phyloP scores from a whole-genome alignment of 768 basidiomycete genomes.

The Sistotremastrum suecicum region DNA sequence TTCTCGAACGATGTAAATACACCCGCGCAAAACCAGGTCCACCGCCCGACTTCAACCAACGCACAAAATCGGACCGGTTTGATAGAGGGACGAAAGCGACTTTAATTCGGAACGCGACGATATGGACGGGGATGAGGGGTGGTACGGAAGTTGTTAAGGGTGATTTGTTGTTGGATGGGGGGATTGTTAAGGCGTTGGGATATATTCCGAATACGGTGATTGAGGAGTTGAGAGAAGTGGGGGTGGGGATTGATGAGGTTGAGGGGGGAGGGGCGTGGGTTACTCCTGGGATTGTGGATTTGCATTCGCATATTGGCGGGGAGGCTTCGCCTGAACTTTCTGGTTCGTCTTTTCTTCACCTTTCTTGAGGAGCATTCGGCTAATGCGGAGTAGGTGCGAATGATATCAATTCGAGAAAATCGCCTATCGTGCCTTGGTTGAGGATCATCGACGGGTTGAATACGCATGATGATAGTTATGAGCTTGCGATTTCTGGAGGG shows the following conservation, averaged over 20 bases:
- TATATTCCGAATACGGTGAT: slow-evolving; percentile 17
- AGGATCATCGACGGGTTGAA: slow-evolving; percentile 68
- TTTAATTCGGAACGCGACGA: slow-evolving; percentile 57
- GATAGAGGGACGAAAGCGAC: slow-evolving; percentile 46
- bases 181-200: slow-evolving; percentile 49
- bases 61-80: slow-evolving; percentile 51
- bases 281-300: slow-evolving; percentile 55
- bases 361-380: not conserved
- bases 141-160: slow-evolving; percentile 52
- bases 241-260: slow-evolving; percentile 30
- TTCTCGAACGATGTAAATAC: too few species aligned
- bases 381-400: slow-evolving; percentile 12
- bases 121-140: slow-evolving; percentile 70
- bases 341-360: slow-evolving; percentile 15
- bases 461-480: slow-evolving; percentile 64
- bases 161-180: slow-evolving; percentile 58
- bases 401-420: slow-evolving; percentile 31
- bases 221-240: slow-evolving; percentile 15
- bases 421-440: slow-evolving; percentile 38
- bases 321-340: slow-evolving; percentile 19
- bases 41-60: slow-evolving; percentile 29
- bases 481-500: slow-evolving; percentile 60
- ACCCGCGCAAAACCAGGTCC: slow-evolving; percentile 23
- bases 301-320: slow-evolving; percentile 35
- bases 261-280: slow-evolving; percentile 64